These are phyloP conservation scores for Wickerhamiella brachini DNA, from an alignment of 805 yeast species.

Conservation along the genomic window DNA sequence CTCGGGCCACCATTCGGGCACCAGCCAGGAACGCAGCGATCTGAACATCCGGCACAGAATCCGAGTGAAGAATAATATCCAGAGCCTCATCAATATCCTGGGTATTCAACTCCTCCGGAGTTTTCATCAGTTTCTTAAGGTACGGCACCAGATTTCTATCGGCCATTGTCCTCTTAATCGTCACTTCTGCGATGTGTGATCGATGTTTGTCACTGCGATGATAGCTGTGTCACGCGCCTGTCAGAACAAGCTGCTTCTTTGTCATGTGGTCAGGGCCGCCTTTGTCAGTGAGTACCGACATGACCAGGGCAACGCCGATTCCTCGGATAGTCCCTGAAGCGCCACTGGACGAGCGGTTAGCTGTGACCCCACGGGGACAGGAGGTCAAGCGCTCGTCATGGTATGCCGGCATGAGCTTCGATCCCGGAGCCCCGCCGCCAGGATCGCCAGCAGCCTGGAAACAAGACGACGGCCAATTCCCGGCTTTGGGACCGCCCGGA, in stretches of 20 bases:
- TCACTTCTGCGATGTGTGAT: too few species aligned
- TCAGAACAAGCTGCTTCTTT: too few species aligned
- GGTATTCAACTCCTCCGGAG: conserved; percentile 51
- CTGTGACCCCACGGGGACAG: not conserved
- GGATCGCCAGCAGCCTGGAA: conserved; percentile 3
- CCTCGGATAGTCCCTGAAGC: not conserved
- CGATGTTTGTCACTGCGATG: too few species aligned
- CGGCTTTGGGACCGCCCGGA: not conserved
- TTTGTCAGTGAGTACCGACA: not conserved
- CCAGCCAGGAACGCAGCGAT: conserved; percentile 68
- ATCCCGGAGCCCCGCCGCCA: not conserved
- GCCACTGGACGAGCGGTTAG: not conserved
- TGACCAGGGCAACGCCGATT: not conserved
- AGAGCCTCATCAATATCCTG: conserved; percentile 54
- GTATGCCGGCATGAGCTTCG: not conserved
- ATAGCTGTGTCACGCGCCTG: too few species aligned
- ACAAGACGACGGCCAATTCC: not conserved
- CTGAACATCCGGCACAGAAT: conserved; percentile 53
- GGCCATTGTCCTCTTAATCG: too few species aligned
- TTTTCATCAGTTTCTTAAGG: conserved; percentile 47
- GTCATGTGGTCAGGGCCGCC: not conserved
- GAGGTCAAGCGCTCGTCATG: not conserved
- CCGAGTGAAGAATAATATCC: conserved; percentile 24
- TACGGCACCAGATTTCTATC: conserved; percentile 33
- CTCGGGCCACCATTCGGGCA: conserved; percentile 57